phyloP scores from a whole-genome alignment of 805 yeast genomes.

The Tetrapisispora phaffii region DNA sequence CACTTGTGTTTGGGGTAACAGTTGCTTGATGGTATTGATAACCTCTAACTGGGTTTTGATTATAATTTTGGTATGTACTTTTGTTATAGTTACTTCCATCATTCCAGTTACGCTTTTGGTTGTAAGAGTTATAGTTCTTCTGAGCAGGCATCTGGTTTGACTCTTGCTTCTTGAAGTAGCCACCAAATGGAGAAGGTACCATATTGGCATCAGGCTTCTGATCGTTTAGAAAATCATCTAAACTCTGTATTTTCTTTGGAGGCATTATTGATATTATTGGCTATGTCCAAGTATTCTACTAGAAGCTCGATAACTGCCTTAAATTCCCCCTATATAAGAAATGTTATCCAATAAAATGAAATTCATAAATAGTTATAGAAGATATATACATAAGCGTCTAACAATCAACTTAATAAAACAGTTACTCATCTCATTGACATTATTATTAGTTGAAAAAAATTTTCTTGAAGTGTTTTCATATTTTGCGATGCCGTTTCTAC shows the following conservation, averaged over 20 bases:
- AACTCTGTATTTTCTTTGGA: constrained; percentile 27
- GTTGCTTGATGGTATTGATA: constrained; percentile 26
- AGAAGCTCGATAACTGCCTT: neutral
- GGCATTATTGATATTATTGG: constrained; percentile 15
- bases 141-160: constrained; percentile 17
- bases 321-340: too few relatives aligned
- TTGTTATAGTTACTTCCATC: constrained; percentile 13
- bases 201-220: constrained; percentile 24
- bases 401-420: too few relatives aligned
- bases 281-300: neutral
- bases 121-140: constrained; percentile 10
- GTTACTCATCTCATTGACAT: too few relatives aligned
- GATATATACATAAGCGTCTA: too few relatives aligned
- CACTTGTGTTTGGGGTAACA: constrained; percentile 30
- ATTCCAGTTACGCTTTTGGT: constrained; percentile 9
- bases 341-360: too few relatives aligned
- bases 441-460: too few relatives aligned
- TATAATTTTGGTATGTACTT: constrained; percentile 7
- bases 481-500: too few relatives aligned
- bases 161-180: constrained; percentile 22
- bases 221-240: constrained; percentile 23
- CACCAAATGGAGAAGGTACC: constrained; percentile 28
- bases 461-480: too few relatives aligned
- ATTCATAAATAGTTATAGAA: too few relatives aligned
- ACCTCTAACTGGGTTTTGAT: too few relatives aligned